Evolutionary conservation across 352 stramenopile species (phyloP), one percentile per base, ranked within the genome.

Genomic region (Pythium rishiriense): DNA sequence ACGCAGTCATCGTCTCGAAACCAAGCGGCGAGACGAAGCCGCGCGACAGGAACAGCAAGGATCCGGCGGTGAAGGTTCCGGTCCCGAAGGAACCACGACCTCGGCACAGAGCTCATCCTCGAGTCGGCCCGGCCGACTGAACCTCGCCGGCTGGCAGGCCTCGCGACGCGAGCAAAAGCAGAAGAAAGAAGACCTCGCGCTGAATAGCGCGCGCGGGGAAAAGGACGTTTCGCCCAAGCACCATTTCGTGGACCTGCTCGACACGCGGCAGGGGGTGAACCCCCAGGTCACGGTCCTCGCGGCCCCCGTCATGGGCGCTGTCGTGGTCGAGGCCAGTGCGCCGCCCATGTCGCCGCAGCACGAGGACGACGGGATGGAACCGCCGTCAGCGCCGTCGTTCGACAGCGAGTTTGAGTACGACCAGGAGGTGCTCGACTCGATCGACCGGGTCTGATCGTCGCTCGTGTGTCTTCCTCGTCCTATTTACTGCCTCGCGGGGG

Each of bases 351-450:
- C 43, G 0, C 43, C 52, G 4, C 61, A 62, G 53, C 39, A 50
- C 15, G 12, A 41, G 10, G 29, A 46, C 31, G 51, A 52, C 14
- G 51, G 51, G 11, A 19, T 62, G 19, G 61, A 62, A 45, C 61
- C 58, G n/a, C 49, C 53, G 22, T 62, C 61, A 6, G 61, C 61
- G 4, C 61, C 61, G 35, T 62, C 53, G 0, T 68, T 68, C 37
- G 61, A 68, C 25, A 62, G 53, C 46, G 61, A 68, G 6, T 66
- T 66, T 41, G 52, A 66, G 21, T 52, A 45, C 39, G 49, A 59
- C 15, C 35, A 66, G 8, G 53, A 54, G n/a, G n/a, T n/a, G n/a
- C n/a, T n/a, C n/a, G n/a, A n/a, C 7, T 15, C 47, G 14, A 37
- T 48, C n/a, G 49, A 66, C 41, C 33, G 31, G 28, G 59, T 60